Base-by-base conservation (phyloP, 73 alveolate genomes). In the Halteria grandinella region DNA sequence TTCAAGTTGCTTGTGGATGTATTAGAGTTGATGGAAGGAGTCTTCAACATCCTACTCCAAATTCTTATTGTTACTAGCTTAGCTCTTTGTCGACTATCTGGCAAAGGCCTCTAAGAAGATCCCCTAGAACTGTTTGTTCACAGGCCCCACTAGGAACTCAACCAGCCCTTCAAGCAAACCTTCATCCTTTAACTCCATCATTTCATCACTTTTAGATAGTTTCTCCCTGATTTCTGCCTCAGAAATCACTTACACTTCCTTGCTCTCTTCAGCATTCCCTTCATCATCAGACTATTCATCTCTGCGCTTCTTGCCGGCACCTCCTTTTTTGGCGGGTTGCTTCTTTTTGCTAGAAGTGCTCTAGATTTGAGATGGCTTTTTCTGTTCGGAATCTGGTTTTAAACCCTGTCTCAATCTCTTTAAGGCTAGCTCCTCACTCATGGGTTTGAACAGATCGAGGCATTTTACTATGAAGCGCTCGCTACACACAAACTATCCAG, bases 41-140 rank as follows among this genome's bases (percentile, higher is more conserved):
- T 37, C 75, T 39, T 73, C 85, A 1, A 73, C 75, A 2, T 73
- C 85, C 55, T 32, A 17, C 53, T 54, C 75, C 1, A 73, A 15
- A 31, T 73, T 54, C 23, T 32, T 31, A 11, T 73, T 51, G 0
- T 18, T 40, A 5, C 39, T 14, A 1, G 75, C 75, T 17, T 52
- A 54, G 15, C 14, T 1, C 37, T 73, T 54, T 34, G 52, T 73
- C 4, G 74, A 73, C 25, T 31, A 20, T 23, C 74, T 73, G 23
- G 63, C 75, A 36, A 73, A 54, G 7, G 57, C 85, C 24, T 34
- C 85, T 15, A 25, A 24, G 15, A 54, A 40, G 8, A 53, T 53
- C 33, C 3, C 47, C 20, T 36, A 8, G 25, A 54, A 73, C 18
- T 48, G 57, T 28, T 73, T 51, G 50, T 73, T 73, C 6, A 73